Percentiles rank a stretch among this genome's conserved stretches.
phyloP scores from a whole-genome alignment of 352 stramenopile species.

The Phytopythium cucurbitacearum region DNA sequence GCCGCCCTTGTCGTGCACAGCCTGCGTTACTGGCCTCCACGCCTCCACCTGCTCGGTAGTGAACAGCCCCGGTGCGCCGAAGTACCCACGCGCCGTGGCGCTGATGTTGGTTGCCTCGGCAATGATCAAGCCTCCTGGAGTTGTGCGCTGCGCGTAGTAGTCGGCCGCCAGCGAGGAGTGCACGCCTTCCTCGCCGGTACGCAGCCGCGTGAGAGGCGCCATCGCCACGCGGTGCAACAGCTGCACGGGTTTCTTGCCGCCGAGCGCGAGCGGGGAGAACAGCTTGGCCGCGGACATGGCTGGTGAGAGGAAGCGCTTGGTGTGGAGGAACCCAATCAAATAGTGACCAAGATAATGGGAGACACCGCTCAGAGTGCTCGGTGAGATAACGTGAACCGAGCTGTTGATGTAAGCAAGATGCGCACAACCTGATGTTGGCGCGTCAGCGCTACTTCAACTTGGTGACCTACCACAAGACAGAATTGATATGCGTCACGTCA shows the following conservation, averaged over 20 bases:
- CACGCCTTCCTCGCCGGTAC: constrained; percentile 15
- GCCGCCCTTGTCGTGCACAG: constrained; percentile 71
- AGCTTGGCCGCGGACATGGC: constrained; percentile 14
- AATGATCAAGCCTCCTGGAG: constrained; percentile 32
- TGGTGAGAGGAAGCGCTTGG: not conserved
- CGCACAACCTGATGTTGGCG: not conserved
- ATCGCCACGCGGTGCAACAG: constrained; percentile 40
- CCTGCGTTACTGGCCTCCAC: constrained; percentile 53
- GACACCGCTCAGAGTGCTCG: not conserved
- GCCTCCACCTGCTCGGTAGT: constrained; percentile 33
- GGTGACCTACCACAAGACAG: not conserved
- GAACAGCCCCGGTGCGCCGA: constrained; percentile 37
- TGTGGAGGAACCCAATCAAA: constrained; percentile 9
- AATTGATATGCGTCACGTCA: not conserved
- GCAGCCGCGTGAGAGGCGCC: constrained; percentile 33
- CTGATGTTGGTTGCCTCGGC: constrained; percentile 40
- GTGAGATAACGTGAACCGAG: not conserved
- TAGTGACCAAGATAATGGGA: not conserved
- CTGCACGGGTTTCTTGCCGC: constrained; percentile 13
- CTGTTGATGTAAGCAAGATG: constrained; percentile 5
- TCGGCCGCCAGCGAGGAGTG: constrained; percentile 15
- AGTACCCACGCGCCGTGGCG: constrained; percentile 15
- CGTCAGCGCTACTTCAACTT: constrained; percentile 5
- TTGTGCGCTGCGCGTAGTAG: constrained; percentile 41
- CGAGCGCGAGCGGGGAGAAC: constrained; percentile 25